Evolutionary conservation across 2,329 filamentous ascomycete species (phyloP).

Genomic region (Penicillium sp.): DNA sequence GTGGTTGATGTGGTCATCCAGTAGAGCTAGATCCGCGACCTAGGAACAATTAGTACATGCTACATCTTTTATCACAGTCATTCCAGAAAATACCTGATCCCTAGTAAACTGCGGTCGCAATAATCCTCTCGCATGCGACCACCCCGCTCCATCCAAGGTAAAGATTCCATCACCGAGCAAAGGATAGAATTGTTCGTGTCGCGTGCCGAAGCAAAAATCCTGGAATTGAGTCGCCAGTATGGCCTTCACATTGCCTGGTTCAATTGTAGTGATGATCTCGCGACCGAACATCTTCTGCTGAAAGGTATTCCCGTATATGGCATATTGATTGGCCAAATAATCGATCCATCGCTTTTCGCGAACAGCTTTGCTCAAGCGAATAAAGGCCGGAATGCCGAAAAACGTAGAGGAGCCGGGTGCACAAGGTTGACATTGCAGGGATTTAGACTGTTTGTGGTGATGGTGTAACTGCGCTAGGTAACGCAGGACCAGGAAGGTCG

Average conservation of each 20-base stretch:
- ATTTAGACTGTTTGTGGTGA: conserved; percentile 26
- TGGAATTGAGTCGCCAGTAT: conserved; percentile 79
- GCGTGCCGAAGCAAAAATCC: conserved; percentile 77
- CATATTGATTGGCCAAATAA: conserved; percentile 25
- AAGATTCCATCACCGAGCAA: conserved; percentile 51
- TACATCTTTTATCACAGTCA: background rate
- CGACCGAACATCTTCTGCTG: conserved; percentile 21
- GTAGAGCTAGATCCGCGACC: conserved; percentile 67
- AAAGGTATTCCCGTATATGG: conserved; percentile 27
- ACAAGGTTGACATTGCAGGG: conserved; percentile 27
- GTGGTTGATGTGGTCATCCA: conserved; percentile 74
- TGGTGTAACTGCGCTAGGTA: conserved; percentile 22
- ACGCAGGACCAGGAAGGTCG: conserved; percentile 23
- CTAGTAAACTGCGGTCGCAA: conserved; percentile 84
- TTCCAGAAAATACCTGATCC: conserved; percentile 62
- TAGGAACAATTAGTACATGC: background rate
- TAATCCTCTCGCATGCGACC: conserved; percentile 76
- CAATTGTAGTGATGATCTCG: conserved; percentile 30
- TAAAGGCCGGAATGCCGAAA: conserved; percentile 28
- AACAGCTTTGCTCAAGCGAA: conserved; percentile 24
- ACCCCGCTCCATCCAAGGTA: conserved; percentile 73
- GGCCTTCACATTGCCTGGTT: conserved; percentile 72
- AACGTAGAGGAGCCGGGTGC: conserved; percentile 9
- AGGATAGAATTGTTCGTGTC: conserved; percentile 64
- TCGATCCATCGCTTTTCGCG: conserved; percentile 34